Evolutionary conservation across 208 protist species (phyloP).

Genomic region (Trichomonas gallinae): DNA sequence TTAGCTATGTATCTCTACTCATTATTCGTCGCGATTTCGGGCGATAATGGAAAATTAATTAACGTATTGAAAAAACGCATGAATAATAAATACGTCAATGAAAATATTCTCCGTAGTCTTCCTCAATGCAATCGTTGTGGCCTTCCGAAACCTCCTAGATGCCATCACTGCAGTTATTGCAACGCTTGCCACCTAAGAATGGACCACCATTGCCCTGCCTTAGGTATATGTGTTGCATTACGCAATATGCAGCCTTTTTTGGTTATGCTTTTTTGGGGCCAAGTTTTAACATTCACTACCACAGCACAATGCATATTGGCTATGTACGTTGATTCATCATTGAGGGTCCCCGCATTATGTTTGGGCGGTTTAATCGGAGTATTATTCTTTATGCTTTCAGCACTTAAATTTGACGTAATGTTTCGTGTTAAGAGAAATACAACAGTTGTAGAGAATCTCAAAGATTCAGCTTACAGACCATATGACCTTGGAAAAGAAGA

Average conservation of each 20-base stretch:
- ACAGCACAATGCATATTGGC: not conserved
- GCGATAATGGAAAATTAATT: not conserved
- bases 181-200: conserved; percentile 34
- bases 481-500: not conserved
- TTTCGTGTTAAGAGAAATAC: not conserved
- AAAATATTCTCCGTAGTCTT: not conserved
- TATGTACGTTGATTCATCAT: not conserved
- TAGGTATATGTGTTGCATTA: not conserved
- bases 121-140: conserved; percentile 15
- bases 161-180: conserved; percentile 36
- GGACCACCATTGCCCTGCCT: conserved; percentile 36
- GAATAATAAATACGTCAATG: not conserved
- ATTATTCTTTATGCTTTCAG: not conserved
- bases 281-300: too few relatives aligned
- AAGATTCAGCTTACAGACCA: not conserved
- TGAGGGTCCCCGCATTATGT: not conserved
- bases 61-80: not conserved
- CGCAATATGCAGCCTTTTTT: not conserved
- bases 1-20: not conserved
- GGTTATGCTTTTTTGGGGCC: not conserved
- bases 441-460: not conserved
- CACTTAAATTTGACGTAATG: not conserved
- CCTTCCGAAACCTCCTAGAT: conserved; percentile 27
- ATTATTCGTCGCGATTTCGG: not conserved
- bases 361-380: not conserved